Conservation (phyloP, 768 basidiomycete species). For the Tricholoma hemisulphureum region DNA sequence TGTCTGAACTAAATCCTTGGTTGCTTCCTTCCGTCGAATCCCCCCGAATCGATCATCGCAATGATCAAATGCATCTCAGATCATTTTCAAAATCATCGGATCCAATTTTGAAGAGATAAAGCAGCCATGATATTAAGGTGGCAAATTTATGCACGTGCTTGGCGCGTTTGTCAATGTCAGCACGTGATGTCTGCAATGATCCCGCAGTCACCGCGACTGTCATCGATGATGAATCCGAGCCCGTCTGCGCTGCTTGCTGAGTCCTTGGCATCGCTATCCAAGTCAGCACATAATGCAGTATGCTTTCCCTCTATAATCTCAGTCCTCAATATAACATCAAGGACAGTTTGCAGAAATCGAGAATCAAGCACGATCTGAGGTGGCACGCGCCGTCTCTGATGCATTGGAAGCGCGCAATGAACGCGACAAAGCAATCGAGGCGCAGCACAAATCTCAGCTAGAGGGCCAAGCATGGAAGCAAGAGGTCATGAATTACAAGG, state of each 20-base stretch:
- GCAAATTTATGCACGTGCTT: no score
- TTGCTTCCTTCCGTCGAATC: no score
- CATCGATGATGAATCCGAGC: background rate
- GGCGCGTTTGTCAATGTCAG: no score
- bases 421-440: slow-evolving; percentile 45
- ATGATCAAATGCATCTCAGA: no score
- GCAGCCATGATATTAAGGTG: no score
- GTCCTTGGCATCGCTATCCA: slow-evolving; percentile 24
- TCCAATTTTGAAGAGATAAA: background rate
- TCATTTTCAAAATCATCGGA: no score
- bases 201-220: background rate
- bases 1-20: no score
- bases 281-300: slow-evolving; percentile 23
- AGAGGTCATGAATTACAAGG: slow-evolving; percentile 36
- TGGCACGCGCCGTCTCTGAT: slow-evolving; percentile 47
- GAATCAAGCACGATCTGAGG: slow-evolving; percentile 52
- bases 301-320: background rate
- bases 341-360: slow-evolving; percentile 55
- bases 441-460: slow-evolving; percentile 42
- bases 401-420: slow-evolving; percentile 47
- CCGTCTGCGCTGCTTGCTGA: slow-evolving; percentile 20
- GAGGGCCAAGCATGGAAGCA: slow-evolving; percentile 52
- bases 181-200: background rate
- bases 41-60: no score
- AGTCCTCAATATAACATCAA: background rate